phyloP scores from a whole-genome alignment of 768 basidiomycete species.

The Tulasnella calospora region DNA sequence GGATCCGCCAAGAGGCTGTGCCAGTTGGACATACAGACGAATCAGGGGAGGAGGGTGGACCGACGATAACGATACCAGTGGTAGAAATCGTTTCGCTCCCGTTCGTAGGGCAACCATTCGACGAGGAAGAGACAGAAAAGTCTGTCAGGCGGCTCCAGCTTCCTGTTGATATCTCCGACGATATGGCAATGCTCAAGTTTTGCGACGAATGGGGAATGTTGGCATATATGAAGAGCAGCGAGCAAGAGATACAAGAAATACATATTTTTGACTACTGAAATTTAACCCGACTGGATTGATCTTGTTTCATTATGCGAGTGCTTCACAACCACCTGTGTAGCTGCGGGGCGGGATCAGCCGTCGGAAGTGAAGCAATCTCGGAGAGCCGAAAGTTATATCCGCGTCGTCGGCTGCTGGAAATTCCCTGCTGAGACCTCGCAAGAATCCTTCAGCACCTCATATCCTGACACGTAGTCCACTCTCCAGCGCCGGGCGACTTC shows the following conservation, averaged over 20 bases:
- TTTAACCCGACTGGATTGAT: neutral
- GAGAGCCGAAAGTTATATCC: conserved; percentile 2
- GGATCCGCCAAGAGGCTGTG: neutral
- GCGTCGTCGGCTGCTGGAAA: neutral
- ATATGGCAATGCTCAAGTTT: neutral
- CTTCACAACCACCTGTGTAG: neutral
- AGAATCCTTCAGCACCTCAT: conserved; percentile 7
- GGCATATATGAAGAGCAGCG: neutral
- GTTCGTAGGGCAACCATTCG: neutral
- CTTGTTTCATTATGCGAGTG: neutral
- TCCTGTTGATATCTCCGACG: neutral
- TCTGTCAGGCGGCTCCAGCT: neutral
- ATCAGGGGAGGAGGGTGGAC: neutral
- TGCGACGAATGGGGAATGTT: neutral
- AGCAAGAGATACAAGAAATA: neutral
- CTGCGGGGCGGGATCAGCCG: neutral
- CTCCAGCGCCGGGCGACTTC: neutral
- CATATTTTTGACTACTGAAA: neutral
- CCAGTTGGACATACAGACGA: neutral
- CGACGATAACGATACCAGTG: neutral
- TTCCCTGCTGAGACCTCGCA: conserved; percentile 5
- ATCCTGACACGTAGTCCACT: conserved; percentile 7
- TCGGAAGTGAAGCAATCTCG: neutral
- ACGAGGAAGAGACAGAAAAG: neutral
- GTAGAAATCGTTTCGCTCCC: neutral